Base-by-base conservation (phyloP, 257 asterid species). In the Eucommia ulmoides region DNA sequence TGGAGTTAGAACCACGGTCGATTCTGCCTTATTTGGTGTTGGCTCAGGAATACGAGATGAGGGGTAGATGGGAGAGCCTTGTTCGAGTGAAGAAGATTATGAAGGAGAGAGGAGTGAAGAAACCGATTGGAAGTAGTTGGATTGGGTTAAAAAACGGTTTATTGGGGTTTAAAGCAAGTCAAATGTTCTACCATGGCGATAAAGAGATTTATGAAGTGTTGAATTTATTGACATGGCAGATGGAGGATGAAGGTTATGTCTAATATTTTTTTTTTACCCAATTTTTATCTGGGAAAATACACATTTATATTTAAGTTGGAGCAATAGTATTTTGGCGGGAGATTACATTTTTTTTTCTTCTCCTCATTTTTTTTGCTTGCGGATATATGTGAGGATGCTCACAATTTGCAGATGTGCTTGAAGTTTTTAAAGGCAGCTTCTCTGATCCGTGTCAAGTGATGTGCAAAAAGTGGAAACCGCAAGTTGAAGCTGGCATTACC, bases 51-150 rank as follows among this genome's bases (percentile, higher is more conserved):
- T 83, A 73, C 12, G 85, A 73, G 64, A 57, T 47, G 24, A 60
- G 53, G 29, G 82, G 81, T 25, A 77, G 70, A 67, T 83, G 94
- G 94, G 94, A 83, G 55, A 71, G 85, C 53, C 66, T 78, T 15
- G 83, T 83, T 60, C 76, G 88, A 55, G 79, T 75, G 45, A 75
- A 58, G 67, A 77, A 58, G 55, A 52, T 58, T 59, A 71, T 78
- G 74, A 67, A 47, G 26, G 73, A 61, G 60, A 59, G 65, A 45
- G 25, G 29, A 2, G 53, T 33, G 29, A 59, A 35, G 60, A 55
- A 66, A 51, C 55, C 51, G 41, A 65, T 33, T 42, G 77, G 71
- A 23, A 62, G 67, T 65, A 77, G 92, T 71, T 71, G 69, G 77
- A 66, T 80, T 61, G 59, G 79, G 41, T 24, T 77, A 53, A 44